Percentiles rank a stretch among this genome's conserved stretches.
Conservation (phyloP, 169 alveolate genomes). For the Eimeria sp. region DNA sequence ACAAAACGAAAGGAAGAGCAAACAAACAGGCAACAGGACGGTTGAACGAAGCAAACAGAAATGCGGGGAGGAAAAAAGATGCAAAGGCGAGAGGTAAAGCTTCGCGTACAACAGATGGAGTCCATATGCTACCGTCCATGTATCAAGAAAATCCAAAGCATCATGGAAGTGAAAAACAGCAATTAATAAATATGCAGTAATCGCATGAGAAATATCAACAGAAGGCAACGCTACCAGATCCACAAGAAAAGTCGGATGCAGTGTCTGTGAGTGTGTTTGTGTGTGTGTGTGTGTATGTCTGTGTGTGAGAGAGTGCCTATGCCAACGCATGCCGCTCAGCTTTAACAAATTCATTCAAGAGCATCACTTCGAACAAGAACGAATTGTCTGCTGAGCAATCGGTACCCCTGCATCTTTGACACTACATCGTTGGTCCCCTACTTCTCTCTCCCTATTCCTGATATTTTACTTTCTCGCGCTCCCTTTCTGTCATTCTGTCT, state of each 20-base stretch:
- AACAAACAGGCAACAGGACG: background rate
- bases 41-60: background rate
- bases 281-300: background rate
- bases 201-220: background rate
- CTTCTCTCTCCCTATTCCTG: background rate
- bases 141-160: background rate
- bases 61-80: background rate
- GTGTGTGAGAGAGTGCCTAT: too few species aligned
- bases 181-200: background rate
- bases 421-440: background rate
- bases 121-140: background rate
- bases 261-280: background rate
- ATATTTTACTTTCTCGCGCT: too few species aligned
- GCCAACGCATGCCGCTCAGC: background rate
- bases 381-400: background rate
- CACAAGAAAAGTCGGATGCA: too few species aligned
- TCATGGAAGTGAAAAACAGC: too few species aligned
- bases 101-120: background rate
- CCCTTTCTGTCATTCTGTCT: background rate
- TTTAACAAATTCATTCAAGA: background rate
- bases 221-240: background rate
- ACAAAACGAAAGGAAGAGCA: background rate
- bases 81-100: background rate
- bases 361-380: background rate
- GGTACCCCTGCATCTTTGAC: background rate